phyloP scores from a whole-genome alignment of 2,329 filamentous ascomycete genomes.

The Xylaria hypoxylon region DNA sequence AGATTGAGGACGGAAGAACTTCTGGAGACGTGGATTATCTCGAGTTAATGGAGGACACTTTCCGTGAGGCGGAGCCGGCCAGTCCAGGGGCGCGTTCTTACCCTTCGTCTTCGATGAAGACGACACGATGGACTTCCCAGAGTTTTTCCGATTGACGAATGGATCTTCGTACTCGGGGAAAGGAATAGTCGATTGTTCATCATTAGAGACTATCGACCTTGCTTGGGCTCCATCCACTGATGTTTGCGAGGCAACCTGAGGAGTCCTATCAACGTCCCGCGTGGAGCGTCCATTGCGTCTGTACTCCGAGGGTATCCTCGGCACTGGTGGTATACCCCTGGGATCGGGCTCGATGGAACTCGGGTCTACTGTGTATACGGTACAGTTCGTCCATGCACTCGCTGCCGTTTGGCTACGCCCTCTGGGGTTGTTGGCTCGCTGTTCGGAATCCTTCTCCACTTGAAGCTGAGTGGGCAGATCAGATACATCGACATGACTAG shows the following conservation, averaged over 20 bases:
- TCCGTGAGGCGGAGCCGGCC: conserved; percentile 36
- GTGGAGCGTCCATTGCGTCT: not conserved
- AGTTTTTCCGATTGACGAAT: not conserved
- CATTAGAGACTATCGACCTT: not conserved
- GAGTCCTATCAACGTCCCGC: not conserved
- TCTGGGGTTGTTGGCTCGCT: not conserved
- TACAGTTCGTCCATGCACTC: conserved; percentile 44
- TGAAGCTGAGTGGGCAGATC: conserved; percentile 41
- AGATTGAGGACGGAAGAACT: conserved; percentile 37
- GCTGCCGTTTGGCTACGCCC: not conserved
- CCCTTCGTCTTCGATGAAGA: conserved; percentile 6
- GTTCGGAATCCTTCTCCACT: conserved; percentile 27
- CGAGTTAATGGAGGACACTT: not conserved
- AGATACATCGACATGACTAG: conserved; percentile 29
- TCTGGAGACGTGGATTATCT: conserved; percentile 21
- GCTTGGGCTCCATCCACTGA: not conserved
- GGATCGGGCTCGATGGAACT: not conserved
- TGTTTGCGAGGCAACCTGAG: not conserved
- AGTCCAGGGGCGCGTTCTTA: conserved; percentile 18
- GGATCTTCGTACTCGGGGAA: not conserved
- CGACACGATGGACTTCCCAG: not conserved
- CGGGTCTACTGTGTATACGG: conserved; percentile 38
- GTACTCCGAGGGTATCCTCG: conserved; percentile 40
- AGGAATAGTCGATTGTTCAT: not conserved
- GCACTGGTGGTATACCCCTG: conserved; percentile 39